Conservation (phyloP, 2,329 filamentous ascomycete genomes). For the Xylaria arbuscula region DNA sequence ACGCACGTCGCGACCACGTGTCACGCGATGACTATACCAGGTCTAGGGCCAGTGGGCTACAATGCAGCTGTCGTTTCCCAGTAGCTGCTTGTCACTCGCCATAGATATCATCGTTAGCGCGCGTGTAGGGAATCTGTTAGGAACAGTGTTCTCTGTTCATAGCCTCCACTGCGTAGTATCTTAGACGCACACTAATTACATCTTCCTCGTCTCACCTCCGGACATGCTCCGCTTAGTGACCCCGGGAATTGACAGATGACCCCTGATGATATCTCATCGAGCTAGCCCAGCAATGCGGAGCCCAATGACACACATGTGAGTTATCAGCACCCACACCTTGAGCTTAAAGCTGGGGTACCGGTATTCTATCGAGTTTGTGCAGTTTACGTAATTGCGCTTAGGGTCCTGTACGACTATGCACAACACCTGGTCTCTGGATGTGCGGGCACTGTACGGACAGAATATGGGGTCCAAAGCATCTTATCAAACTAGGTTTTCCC, state of each 20-base stretch:
- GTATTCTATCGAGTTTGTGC: not conserved
- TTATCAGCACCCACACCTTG: not conserved
- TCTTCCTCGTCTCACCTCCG: not conserved
- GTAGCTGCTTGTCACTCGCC: not conserved
- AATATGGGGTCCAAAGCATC: no score
- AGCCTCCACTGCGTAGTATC: not conserved
- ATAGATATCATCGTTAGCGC: not conserved
- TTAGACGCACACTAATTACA: not conserved
- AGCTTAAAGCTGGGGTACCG: not conserved
- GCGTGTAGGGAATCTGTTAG: not conserved
- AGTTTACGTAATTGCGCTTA: not conserved
- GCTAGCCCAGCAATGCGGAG: not conserved
- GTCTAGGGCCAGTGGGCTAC: not conserved
- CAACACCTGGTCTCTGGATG: no score
- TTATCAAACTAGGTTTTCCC: no score
- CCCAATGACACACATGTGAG: no score
- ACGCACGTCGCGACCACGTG: not conserved
- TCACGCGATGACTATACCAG: not conserved
- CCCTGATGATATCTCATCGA: not conserved
- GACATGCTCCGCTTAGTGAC: not conserved
- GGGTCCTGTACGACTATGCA: no score
- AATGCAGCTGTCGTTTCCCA: not conserved
- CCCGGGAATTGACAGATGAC: not conserved
- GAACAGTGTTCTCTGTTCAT: not conserved
- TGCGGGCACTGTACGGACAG: no score